Evolutionary conservation across 2,329 filamentous ascomycete genomes (phyloP).

Genomic region (Tolypocladium inflatum): DNA sequence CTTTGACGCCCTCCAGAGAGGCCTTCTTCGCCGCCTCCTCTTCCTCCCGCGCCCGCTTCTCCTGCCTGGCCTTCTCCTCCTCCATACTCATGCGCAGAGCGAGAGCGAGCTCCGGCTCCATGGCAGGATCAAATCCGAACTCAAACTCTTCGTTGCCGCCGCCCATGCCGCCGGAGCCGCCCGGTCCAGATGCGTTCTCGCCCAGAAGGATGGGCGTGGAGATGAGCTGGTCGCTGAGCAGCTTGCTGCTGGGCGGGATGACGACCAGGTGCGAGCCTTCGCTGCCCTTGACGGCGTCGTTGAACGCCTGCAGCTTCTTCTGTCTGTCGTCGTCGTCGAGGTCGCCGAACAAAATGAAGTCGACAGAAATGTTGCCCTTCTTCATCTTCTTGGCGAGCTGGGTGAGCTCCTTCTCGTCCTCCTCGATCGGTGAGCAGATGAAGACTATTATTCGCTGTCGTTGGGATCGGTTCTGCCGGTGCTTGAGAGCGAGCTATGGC

Average conservation of each 20-base stretch:
- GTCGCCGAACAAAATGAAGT: constrained; percentile 92
- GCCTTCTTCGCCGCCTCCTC: constrained; percentile 65
- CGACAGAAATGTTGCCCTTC: constrained; percentile 89
- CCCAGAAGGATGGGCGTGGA: constrained; percentile 83
- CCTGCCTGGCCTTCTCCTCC: constrained; percentile 90
- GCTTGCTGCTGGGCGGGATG: constrained; percentile 81
- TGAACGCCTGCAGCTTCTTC: constrained; percentile 90
- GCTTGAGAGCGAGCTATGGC: constrained; percentile 80
- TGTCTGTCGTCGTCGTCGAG: constrained; percentile 79
- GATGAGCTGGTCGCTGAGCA: constrained; percentile 87
- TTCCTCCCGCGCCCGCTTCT: constrained; percentile 71
- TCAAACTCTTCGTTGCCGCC: constrained; percentile 54
- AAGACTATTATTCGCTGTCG: constrained; percentile 96
- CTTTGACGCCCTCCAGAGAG: constrained; percentile 71
- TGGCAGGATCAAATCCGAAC: constrained; percentile 81
- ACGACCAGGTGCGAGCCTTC: constrained; percentile 88
- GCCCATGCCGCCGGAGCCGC: constrained; percentile 47
- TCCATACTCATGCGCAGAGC: constrained; percentile 96
- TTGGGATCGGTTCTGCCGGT: constrained; percentile 95
- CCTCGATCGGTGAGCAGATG: constrained; percentile 83
- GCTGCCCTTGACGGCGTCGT: constrained; percentile 81
- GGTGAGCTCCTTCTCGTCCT: constrained; percentile 80
- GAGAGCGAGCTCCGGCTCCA: constrained; percentile 89
- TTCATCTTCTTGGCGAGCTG: constrained; percentile 97
- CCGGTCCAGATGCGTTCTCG: constrained; percentile 54